phyloP scores from a whole-genome alignment of 2,329 filamentous ascomycete genomes.

The Colletotrichum destructivum region DNA sequence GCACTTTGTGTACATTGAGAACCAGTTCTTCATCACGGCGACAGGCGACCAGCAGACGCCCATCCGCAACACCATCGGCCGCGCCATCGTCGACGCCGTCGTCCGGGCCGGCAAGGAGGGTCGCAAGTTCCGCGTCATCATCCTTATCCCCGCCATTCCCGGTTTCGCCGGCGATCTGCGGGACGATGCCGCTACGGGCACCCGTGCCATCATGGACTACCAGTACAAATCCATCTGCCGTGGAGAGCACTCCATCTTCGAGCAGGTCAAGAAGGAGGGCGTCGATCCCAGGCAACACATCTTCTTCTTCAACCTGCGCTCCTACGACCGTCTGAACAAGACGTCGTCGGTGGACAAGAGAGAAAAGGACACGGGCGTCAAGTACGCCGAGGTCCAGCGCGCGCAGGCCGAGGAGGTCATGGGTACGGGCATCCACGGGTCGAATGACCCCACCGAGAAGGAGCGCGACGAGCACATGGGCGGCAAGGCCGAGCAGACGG shows the following conservation, averaged over 20 bases:
- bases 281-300: conserved; percentile 86
- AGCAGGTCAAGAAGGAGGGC: conserved; percentile 78
- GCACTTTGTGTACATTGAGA: conserved; percentile 98
- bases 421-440: conserved; percentile 79
- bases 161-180: conserved; percentile 94
- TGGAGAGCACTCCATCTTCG: conserved; percentile 92
- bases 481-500: conserved; percentile 51
- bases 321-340: conserved; percentile 92
- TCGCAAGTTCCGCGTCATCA: conserved; percentile 91
- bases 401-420: conserved; percentile 93
- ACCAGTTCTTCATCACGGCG: conserved; percentile 98
- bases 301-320: conserved; percentile 94
- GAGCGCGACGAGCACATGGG: conserved; percentile 67
- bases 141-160: conserved; percentile 91
- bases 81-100: conserved; percentile 91
- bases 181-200: conserved; percentile 86
- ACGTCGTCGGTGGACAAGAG: conserved; percentile 80
- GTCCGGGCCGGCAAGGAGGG: conserved; percentile 85
- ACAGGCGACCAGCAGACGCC: conserved; percentile 91
- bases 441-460: conserved; percentile 58
- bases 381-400: conserved; percentile 88
- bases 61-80: conserved; percentile 89
- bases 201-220: conserved; percentile 97
- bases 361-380: conserved; percentile 86
- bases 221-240: conserved; percentile 97